Conservation (phyloP, 768 basidiomycete genomes). For the Mycena vitilis region DNA sequence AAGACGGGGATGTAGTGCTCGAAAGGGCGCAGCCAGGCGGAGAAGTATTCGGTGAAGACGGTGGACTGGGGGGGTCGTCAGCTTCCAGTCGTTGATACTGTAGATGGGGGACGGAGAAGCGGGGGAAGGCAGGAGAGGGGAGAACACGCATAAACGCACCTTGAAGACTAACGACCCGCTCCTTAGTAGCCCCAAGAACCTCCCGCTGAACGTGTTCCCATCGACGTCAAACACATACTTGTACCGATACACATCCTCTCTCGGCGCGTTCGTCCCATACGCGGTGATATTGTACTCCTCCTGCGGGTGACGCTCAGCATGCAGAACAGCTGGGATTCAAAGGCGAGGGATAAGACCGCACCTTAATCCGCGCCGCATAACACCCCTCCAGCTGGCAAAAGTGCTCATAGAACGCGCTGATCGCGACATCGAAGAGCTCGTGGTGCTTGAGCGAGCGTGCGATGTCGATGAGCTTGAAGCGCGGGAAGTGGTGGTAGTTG, state of each 20-base stretch:
- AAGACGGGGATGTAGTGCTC: slow-evolving; percentile 35
- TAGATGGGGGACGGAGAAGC: not conserved
- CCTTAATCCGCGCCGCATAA: slow-evolving; percentile 27
- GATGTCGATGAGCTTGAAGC: slow-evolving; percentile 33
- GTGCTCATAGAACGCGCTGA: slow-evolving; percentile 23
- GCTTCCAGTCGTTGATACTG: not conserved
- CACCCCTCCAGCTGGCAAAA: slow-evolving; percentile 32
- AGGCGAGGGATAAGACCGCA: not conserved
- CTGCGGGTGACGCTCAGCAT: no score
- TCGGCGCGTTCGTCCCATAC: not conserved
- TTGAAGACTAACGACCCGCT: slow-evolving; percentile 32
- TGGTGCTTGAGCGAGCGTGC: slow-evolving; percentile 16
- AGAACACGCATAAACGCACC: not conserved
- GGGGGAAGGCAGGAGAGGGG: no score
- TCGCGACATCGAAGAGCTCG: slow-evolving; percentile 27
- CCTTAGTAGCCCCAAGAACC: slow-evolving; percentile 27
- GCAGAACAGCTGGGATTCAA: no score
- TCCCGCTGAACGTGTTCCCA: slow-evolving; percentile 31
- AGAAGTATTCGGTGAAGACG: slow-evolving; percentile 33
- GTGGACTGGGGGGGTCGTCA: slow-evolving; percentile 21
- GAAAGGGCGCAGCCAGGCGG: slow-evolving; percentile 30
- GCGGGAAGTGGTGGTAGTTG: slow-evolving; percentile 35
- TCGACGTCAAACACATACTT: slow-evolving; percentile 35
- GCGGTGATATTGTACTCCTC: slow-evolving; percentile 30
- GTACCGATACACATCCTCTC: slow-evolving; percentile 32